Evolutionary conservation across 306 rosid species (phyloP).

Genomic region (Gynostemma pentaphyllum): DNA sequence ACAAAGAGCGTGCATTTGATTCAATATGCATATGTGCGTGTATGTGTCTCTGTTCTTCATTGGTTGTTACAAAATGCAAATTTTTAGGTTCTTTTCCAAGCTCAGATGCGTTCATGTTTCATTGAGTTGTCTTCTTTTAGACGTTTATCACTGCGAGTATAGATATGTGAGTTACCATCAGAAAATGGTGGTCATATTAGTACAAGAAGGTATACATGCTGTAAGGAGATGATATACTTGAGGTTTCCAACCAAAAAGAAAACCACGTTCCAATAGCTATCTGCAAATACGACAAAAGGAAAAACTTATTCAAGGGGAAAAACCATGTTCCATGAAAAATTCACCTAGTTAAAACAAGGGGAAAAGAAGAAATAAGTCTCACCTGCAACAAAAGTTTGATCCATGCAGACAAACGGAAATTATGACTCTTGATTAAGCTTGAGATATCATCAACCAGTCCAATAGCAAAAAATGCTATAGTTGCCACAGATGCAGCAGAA

Average conservation of each 20-base stretch:
- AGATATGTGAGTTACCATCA: conserved; percentile 88
- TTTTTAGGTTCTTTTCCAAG: neutral
- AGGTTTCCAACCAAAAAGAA: conserved; percentile 68
- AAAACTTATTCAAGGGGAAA: conserved; percentile 1
- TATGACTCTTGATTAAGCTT: conserved; percentile 39
- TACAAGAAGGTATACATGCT: conserved; percentile 97
- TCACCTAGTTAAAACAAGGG: conserved; percentile 8
- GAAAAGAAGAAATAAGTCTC: conserved; percentile 5
- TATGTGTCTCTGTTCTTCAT: neutral
- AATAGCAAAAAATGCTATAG: conserved; percentile 79
- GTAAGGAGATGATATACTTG: conserved; percentile 80
- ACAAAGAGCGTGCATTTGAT: neutral
- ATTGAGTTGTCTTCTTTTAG: conserved; percentile 17
- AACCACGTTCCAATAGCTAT: conserved; percentile 73
- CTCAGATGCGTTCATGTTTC: neutral
- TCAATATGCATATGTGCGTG: neutral
- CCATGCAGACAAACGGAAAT: conserved; percentile 47
- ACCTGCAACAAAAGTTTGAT: conserved; percentile 58
- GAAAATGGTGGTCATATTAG: conserved; percentile 65
- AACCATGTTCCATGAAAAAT: neutral
- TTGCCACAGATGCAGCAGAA: conserved; percentile 52
- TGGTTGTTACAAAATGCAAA: neutral
- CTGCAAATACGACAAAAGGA: conserved; percentile 35
- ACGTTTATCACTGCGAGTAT: conserved; percentile 25
- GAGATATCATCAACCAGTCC: conserved; percentile 68